These are phyloP conservation scores for Lodderomyces beijingensis DNA, from an alignment of 1,139 yeast genomes.

Conservation along the genomic window DNA sequence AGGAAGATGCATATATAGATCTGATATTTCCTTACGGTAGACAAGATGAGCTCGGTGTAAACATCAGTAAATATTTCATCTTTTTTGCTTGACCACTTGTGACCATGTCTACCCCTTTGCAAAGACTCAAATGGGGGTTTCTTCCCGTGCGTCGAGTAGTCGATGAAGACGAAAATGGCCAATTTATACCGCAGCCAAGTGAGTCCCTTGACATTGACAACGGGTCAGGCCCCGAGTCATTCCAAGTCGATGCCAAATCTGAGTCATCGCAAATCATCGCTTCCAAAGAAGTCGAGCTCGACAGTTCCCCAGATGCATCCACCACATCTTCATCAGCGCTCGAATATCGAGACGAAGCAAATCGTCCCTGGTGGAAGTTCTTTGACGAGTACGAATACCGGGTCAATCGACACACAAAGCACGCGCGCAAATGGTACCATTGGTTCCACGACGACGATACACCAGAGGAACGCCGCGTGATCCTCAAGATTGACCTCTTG, in stretches of 20 bases:
- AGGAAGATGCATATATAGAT: too few relatives aligned
- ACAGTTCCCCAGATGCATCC: not conserved
- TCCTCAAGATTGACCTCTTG: constrained; percentile 58
- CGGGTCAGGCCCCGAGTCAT: too few relatives aligned
- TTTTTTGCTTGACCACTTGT: too few relatives aligned
- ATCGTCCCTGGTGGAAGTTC: constrained; percentile 60
- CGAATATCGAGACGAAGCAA: constrained; percentile 60
- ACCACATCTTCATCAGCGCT: constrained; percentile 5
- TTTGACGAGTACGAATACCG: constrained; percentile 63
- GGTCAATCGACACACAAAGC: constrained; percentile 29
- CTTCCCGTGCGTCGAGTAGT: constrained; percentile 44
- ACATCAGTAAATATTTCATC: too few relatives aligned
- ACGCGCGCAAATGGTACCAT: constrained; percentile 50
- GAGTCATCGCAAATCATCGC: not conserved
- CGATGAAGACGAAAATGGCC: constrained; percentile 23
- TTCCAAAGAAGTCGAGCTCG: not conserved
- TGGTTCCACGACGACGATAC: constrained; percentile 63
- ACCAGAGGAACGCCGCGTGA: constrained; percentile 49
- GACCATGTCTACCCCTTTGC: constrained; percentile 6
- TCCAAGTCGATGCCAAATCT: constrained; percentile 1
- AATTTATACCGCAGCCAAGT: constrained; percentile 5
- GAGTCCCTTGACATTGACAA: not conserved
- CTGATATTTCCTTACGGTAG: too few relatives aligned
- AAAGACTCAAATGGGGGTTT: constrained; percentile 43
- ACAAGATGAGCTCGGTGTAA: too few relatives aligned